Conservation (phyloP, 495 filamentous ascomycete genomes). For the Rostrohypoxylon terebratum region DNA sequence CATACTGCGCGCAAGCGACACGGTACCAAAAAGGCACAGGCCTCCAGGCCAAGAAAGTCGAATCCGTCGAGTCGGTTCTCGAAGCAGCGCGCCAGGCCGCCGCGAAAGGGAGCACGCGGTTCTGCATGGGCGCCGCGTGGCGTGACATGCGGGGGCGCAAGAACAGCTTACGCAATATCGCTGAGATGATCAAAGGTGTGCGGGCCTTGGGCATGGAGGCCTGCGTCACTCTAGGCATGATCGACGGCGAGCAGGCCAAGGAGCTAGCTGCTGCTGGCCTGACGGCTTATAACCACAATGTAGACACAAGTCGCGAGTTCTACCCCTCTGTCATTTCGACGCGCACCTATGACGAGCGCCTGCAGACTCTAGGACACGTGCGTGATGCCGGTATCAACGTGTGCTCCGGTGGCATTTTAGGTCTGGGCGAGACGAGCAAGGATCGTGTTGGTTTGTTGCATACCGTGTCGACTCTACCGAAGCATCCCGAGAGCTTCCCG, state of each 20-base stretch:
- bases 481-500: slow-evolving; percentile 85
- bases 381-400: slow-evolving; percentile 86
- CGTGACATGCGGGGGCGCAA: slow-evolving; percentile 91
- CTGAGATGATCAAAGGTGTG: slow-evolving; percentile 82
- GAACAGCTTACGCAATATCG: slow-evolving; percentile 79
- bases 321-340: slow-evolving; percentile 86
- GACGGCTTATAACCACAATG: slow-evolving; percentile 91
- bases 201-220: slow-evolving; percentile 84
- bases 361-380: slow-evolving; percentile 78
- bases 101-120: slow-evolving; percentile 81
- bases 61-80: slow-evolving; percentile 80
- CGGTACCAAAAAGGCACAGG: slow-evolving; percentile 83
- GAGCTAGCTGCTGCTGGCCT: slow-evolving; percentile 84
- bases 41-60: slow-evolving; percentile 79
- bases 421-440: slow-evolving; percentile 76
- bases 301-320: slow-evolving; percentile 87
- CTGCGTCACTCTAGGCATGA: slow-evolving; percentile 91
- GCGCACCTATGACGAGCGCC: slow-evolving; percentile 82
- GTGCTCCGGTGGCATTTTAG: slow-evolving; percentile 85
- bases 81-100: slow-evolving; percentile 79
- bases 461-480: slow-evolving; percentile 78
- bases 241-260: slow-evolving; percentile 78
- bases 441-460: slow-evolving; percentile 84
- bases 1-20: slow-evolving; percentile 88
- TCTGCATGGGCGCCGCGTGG: slow-evolving; percentile 95